Base-by-base conservation (phyloP, 2,329 filamentous ascomycete species). In the Aspergillus alliaceus region DNA sequence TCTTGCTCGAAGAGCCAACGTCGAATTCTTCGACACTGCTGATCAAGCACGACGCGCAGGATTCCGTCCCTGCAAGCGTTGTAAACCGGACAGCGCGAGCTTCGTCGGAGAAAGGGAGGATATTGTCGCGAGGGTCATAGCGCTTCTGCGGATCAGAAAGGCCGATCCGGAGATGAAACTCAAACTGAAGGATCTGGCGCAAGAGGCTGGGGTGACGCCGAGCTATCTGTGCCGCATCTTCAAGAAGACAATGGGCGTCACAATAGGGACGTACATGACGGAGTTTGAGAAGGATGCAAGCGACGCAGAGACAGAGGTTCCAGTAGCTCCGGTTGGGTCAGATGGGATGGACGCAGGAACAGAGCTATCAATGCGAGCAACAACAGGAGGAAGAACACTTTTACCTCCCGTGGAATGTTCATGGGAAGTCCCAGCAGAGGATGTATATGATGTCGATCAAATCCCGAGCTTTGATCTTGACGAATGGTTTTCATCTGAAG, bases 151-250 rank as follows among this genome's bases (percentile, higher is more conserved):
- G 32, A 39, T 14, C 0, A 37, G 39, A 11, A 24, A 12, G 31
- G 24, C 9, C 1, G 39, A 29, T 3, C 7, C 7, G 20, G 20
- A 8, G 20, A 40, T 40, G 50, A 70, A 65, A 47, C 67, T 75
- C 57, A 77, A 71, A 44, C 61, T 84, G 49, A 75, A 79, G 31
- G 72, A 77, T 22, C 72, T 86, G 66, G 84, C 84, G 7, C 74
- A 68, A 42, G 75, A 77, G 64, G 80, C 80, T 5, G 80, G 80
- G 0, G 68, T 86, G 35, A 84, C 82, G 9, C 81, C 82, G 52
- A 80, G 83, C 70, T 83, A 86, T 65, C 83, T 86, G 51, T 82
- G 85, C 63, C 79, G 83, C 24, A 77, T 83, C 4, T 86, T 86
- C 65, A 86, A 84, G 69, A 79, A 79, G 64, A 78, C 77, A 42